phyloP scores from a whole-genome alignment of 257 asterid species.

The Scutellaria galericulata region DNA sequence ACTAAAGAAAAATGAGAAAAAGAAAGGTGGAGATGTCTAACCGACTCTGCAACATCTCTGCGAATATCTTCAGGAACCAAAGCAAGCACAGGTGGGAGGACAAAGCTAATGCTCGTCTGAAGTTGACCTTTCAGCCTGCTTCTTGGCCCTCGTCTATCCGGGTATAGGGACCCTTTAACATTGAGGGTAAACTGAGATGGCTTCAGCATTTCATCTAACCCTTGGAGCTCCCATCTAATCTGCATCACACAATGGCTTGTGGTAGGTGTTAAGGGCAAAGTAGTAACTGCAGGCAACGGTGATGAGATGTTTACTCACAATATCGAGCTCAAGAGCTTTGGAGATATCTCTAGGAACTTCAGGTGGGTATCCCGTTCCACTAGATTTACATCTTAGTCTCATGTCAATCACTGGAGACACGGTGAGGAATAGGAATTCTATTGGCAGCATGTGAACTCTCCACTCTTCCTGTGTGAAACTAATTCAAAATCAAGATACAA shows the following conservation, averaged over 20 bases:
- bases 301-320: conserved; percentile 54
- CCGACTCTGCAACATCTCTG: conserved; percentile 85
- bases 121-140: conserved; percentile 77
- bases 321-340: conserved; percentile 84
- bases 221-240: conserved; percentile 95
- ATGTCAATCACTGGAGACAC: conserved; percentile 81
- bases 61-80: conserved; percentile 83
- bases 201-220: conserved; percentile 78
- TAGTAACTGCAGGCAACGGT: not conserved
- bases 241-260: conserved; percentile 39
- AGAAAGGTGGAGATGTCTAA: conserved; percentile 40
- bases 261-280: conserved; percentile 4
- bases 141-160: conserved; percentile 67
- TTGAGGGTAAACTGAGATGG: conserved; percentile 80
- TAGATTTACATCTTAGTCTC: conserved; percentile 76
- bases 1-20: not conserved
- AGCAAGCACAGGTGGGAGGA: conserved; percentile 76
- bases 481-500: conserved; percentile 6
- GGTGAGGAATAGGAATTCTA: conserved; percentile 77
- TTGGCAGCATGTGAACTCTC: conserved; percentile 94
- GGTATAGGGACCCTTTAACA: conserved; percentile 81
- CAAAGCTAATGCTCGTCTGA: conserved; percentile 80
- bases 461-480: conserved; percentile 76
- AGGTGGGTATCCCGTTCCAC: conserved; percentile 73
- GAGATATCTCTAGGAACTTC: conserved; percentile 69